Conservation (phyloP, 305 asterid species). For the Euphrasia arctica region DNA sequence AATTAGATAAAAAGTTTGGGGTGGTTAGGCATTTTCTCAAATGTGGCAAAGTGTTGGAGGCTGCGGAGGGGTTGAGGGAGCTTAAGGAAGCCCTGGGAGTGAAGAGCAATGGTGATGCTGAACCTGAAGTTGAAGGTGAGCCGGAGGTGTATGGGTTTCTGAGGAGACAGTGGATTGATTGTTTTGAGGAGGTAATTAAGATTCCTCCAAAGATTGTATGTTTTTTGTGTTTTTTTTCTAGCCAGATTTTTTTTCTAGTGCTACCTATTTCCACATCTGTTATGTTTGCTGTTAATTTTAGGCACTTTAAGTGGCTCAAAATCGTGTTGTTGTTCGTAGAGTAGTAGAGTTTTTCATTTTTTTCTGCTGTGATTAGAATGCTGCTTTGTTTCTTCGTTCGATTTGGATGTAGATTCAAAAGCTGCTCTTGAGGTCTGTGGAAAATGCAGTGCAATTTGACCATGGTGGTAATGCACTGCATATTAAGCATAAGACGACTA, state of each 20-base stretch:
- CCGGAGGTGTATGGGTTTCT: constrained; percentile 59
- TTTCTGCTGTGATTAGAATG: too few species aligned
- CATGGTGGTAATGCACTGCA: constrained; percentile 46
- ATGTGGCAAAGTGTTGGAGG: constrained; percentile 58
- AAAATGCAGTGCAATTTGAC: constrained; percentile 67
- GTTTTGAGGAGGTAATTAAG: constrained; percentile 69
- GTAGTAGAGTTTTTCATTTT: too few species aligned
- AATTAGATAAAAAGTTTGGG: constrained; percentile 41
- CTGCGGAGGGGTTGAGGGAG: constrained; percentile 63
- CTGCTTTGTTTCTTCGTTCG: constrained; percentile 22
- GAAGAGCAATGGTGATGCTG: constrained; percentile 36
- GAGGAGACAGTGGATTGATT: constrained; percentile 61
- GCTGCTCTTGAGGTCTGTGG: constrained; percentile 62
- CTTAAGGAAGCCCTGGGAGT: constrained; percentile 61
- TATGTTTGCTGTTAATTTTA: too few species aligned
- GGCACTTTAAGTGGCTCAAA: too few species aligned
- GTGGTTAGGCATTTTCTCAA: constrained; percentile 47
- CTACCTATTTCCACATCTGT: too few species aligned
- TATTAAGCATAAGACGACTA: constrained; percentile 43
- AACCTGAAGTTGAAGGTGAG: constrained; percentile 41
- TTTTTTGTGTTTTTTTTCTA: constrained; percentile 14
- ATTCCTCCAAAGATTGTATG: neutral
- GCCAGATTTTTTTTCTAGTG: too few species aligned
- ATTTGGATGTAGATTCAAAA: constrained; percentile 84
- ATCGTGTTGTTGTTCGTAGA: too few species aligned